These are phyloP conservation scores for Aspergillus pseudotamarii DNA, from an alignment of 2,329 filamentous ascomycete genomes.

Conservation along the genomic window DNA sequence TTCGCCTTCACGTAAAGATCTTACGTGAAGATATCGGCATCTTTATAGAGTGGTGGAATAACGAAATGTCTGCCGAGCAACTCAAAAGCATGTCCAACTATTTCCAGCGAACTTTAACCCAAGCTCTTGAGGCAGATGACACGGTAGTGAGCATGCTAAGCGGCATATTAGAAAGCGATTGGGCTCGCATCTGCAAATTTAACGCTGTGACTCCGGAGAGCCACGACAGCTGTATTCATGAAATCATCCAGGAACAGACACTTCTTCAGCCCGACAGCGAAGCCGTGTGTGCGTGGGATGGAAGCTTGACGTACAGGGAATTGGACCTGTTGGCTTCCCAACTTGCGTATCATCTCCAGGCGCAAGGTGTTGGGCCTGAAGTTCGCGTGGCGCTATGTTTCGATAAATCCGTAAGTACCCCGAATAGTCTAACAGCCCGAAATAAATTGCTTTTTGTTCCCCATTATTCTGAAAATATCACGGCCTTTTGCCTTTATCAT, in stretches of 20 bases:
- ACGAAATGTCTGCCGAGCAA: constrained; percentile 40
- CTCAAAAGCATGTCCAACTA: constrained; percentile 53
- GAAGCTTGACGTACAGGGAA: constrained; percentile 40
- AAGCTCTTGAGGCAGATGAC: constrained; percentile 49
- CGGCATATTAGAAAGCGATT: constrained; percentile 60
- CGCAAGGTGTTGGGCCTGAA: constrained; percentile 44
- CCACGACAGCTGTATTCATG: constrained; percentile 44
- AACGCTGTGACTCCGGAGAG: constrained; percentile 49
- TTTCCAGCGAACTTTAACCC: constrained; percentile 56
- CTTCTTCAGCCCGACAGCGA: constrained; percentile 36
- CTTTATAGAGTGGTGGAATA: constrained; percentile 43
- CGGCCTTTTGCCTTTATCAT: not conserved
- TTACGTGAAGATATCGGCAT: constrained; percentile 37
- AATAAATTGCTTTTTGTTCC: not conserved
- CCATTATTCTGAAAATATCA: not conserved
- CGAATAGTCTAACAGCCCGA: not conserved
- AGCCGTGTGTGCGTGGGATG: constrained; percentile 45
- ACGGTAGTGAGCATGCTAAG: constrained; percentile 51
- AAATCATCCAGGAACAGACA: constrained; percentile 41
- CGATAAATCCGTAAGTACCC: constrained; percentile 43
- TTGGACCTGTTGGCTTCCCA: constrained; percentile 42
- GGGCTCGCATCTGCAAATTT: constrained; percentile 57
- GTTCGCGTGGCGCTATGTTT: constrained; percentile 43
- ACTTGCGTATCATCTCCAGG: constrained; percentile 40
- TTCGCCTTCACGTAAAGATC: constrained; percentile 40